Base-by-base conservation (phyloP, 2,329 filamentous ascomycete genomes). In the Fusarium sp. region DNA sequence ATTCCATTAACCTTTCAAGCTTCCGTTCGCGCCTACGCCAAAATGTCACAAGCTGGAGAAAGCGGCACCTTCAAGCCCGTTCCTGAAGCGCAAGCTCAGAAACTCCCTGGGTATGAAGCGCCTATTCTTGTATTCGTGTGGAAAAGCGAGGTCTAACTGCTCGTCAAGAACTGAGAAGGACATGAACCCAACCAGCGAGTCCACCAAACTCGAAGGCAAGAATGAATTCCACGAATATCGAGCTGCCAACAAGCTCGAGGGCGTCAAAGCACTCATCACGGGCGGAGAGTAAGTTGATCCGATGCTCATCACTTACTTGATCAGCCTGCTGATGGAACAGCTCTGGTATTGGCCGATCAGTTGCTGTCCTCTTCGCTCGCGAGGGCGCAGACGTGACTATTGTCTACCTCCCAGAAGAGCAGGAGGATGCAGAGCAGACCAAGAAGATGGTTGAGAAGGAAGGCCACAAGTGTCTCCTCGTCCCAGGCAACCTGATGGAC, bases 371-470 rank as follows among this genome's bases (percentile, higher is more conserved):
- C 3, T 85, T 85, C 73, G 85, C 85, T 0, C 78, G 82, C 8
- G 85, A 88, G 68, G 85, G 85, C 2, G 83, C 85, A 12, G 80
- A 86, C 61, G 75, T 85, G 41, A 82, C 78, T 24, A 85, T 87
- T 55, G 79, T 81, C 13, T 84, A 86, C 62, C 77, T 85, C 2
- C 81, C 81, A 3, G 80, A 84, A 26, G 85, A 88, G 73, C 75
- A 87, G 61, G 70, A 77, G 19, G 85, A 87, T 52, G 85, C 85
- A 0, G 73, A 85, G 46, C 78, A 80, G 7, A 86, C 84, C 2
- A 82, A 83, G 65, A 74, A 75, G 31, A 68, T 81, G 63, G 80
- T 88, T 1, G 81, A 86, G 63, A 77, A 79, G 35, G 81, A 83
- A 53, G 80, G 81, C 1, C 72, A 75, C 34, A 70, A 77, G 44